Evolutionary conservation across 2,329 filamentous ascomycete species (phyloP).

Genomic region (Beauveria sp.): DNA sequence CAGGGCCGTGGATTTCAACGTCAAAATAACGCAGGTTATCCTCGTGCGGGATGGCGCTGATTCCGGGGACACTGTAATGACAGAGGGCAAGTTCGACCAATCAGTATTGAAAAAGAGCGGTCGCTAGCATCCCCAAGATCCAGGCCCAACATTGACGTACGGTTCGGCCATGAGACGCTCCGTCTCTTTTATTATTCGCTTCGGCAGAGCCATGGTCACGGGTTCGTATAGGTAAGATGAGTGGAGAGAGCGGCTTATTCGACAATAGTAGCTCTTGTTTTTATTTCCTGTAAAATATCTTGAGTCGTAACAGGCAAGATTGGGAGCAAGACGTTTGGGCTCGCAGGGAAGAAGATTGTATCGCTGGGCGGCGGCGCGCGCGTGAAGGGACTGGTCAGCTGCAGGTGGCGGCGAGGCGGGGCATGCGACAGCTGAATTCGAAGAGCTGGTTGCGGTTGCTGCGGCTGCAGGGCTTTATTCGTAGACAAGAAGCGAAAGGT

Average conservation of each 20-base stretch:
- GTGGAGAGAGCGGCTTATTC: too few relatives aligned
- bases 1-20: constrained; percentile 88
- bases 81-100: background rate
- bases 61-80: constrained; percentile 72
- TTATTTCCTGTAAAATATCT: background rate
- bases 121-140: background rate
- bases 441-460: too few relatives aligned
- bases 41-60: constrained; percentile 90
- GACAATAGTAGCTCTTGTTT: background rate
- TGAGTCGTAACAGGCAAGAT: background rate
- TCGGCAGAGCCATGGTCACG: constrained; percentile 65
- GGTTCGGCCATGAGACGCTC: constrained; percentile 95
- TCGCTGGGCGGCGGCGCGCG: background rate
- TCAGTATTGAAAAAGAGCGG: background rate
- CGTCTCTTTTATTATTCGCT: constrained; percentile 97
- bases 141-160: constrained; percentile 44
- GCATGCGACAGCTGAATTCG: constrained; percentile 2
- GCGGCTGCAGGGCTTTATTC: too few relatives aligned
- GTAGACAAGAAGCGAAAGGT: too few relatives aligned
- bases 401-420: constrained; percentile 7
- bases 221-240: background rate
- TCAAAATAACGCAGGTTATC: constrained; percentile 98
- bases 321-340: background rate
- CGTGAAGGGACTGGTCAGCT: background rate
- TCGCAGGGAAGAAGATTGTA: background rate